Conservation (phyloP, 305 asterid species). For the Coffea humblotiana region DNA sequence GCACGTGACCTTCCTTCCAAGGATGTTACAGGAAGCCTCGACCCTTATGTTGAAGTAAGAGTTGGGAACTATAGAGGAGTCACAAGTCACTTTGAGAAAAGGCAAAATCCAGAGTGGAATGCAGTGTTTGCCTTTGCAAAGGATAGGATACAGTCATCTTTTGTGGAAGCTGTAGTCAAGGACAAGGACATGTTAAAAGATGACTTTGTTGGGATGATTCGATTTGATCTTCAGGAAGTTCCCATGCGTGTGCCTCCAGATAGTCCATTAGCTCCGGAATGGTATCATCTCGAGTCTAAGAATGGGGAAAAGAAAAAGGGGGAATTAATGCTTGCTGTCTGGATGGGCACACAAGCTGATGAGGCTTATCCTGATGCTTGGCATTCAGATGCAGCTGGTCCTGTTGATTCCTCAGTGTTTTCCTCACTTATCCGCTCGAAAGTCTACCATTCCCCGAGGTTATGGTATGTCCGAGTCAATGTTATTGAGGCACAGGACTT, state of each 20-base stretch:
- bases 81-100: conserved; percentile 74
- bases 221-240: conserved; percentile 68
- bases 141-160: conserved; percentile 79
- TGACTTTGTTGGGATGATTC: conserved; percentile 67
- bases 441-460: conserved; percentile 82
- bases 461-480: conserved; percentile 84
- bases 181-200: conserved; percentile 77
- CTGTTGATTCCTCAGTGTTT: conserved; percentile 44
- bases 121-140: conserved; percentile 74
- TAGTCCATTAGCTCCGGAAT: conserved; percentile 95
- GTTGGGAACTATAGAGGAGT: conserved; percentile 94
- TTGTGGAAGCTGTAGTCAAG: conserved; percentile 63
- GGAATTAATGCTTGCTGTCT: conserved; percentile 85
- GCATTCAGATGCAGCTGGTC: conserved; percentile 69
- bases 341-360: conserved; percentile 98
- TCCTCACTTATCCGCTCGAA: conserved; percentile 67
- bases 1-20: conserved; percentile 79
- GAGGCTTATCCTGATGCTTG: conserved; percentile 95
- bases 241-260: conserved; percentile 90
- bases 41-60: conserved; percentile 85
- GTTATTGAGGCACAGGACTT: conserved; percentile 92
- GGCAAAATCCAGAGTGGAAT: conserved; percentile 80
- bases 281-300: conserved; percentile 78
- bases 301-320: conserved; percentile 65
- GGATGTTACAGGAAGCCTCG: conserved; percentile 74